phyloP scores from a whole-genome alignment of 1,139 yeast species.

The Waltiozyma sp. region DNA sequence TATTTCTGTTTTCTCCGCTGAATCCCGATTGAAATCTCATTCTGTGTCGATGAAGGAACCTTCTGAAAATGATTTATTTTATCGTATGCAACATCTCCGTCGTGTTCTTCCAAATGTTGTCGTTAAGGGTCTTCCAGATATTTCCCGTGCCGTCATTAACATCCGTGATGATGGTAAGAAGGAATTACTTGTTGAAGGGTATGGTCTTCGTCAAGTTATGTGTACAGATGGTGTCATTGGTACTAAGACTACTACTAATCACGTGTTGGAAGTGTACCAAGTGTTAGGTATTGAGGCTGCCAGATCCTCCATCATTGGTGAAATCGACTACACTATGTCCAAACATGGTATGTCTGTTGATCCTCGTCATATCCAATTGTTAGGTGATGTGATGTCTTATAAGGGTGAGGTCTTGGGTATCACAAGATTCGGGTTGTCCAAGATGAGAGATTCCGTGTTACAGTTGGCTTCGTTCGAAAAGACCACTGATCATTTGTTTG shows the following conservation, averaged over 20 bases:
- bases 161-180: conserved; percentile 74
- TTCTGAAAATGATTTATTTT: conserved; percentile 58
- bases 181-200: conserved; percentile 93
- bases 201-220: conserved; percentile 94
- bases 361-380: conserved; percentile 95
- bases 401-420: conserved; percentile 98
- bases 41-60: conserved; percentile 32
- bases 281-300: conserved; percentile 98
- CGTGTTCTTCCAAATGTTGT: conserved; percentile 79
- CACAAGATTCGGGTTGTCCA: conserved; percentile 93
- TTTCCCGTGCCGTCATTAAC: conserved; percentile 92
- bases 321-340: conserved; percentile 96
- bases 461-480: conserved; percentile 97
- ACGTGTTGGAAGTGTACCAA: conserved; percentile 76
- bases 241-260: conserved; percentile 78
- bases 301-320: conserved; percentile 80
- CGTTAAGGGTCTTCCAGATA: conserved; percentile 86
- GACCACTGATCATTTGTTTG: conserved; percentile 96
- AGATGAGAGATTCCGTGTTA: conserved; percentile 96
- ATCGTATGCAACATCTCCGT: conserved; percentile 81
- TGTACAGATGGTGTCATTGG: conserved; percentile 96
- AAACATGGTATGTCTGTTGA: conserved; percentile 99
- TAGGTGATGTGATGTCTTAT: conserved; percentile 98
- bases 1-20: conserved; percentile 59
- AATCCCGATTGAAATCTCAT: conserved; percentile 26